A percentile compares a stretch with the other conserved stretches of the same genome.
These are phyloP conservation scores for Rhizopogon vesiculosus DNA, from an alignment of 768 basidiomycete genomes.

Conservation along the genomic window DNA sequence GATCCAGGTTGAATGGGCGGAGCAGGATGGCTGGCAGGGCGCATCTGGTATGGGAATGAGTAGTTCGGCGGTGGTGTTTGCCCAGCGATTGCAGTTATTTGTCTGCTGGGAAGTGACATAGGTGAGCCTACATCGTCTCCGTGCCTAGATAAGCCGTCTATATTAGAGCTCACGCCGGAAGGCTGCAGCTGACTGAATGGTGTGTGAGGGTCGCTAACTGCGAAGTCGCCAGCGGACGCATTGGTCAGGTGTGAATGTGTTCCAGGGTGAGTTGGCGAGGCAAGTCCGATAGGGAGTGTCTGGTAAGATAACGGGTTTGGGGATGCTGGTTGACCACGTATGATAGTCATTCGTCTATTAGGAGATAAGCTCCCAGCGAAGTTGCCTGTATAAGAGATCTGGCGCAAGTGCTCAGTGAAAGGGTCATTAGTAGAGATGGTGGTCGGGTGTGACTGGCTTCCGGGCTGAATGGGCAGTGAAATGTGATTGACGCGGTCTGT, in stretches of 20 bases:
- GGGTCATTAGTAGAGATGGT: neutral
- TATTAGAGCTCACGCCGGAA: conserved; percentile 14
- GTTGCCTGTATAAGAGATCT: conserved; percentile 15
- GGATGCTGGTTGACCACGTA: conserved; percentile 35
- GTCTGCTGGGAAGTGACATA: conserved; percentile 20
- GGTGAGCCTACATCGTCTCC: conserved; percentile 15
- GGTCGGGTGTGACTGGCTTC: neutral
- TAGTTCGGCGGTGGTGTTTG: conserved; percentile 30
- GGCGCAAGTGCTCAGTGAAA: conserved; percentile 10
- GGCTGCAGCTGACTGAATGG: conserved; percentile 1
- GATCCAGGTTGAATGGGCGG: conserved; percentile 7
- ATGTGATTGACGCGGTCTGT: conserved; percentile 10
- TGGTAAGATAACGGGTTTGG: no score
- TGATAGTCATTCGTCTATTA: conserved; percentile 47
- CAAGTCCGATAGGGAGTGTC: conserved; percentile 33
- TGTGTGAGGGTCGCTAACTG: neutral
- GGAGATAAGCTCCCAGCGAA: conserved; percentile 25
- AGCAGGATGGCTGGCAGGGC: conserved; percentile 8
- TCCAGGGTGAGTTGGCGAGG: conserved; percentile 25
- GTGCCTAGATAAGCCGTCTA: conserved; percentile 17
- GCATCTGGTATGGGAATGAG: conserved; percentile 25
- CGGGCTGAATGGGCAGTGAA: conserved; percentile 5
- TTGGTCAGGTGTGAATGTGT: conserved; percentile 12
- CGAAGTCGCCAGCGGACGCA: neutral
- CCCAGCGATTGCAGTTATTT: neutral